These are phyloP conservation scores for Kodamaea jinghongensis DNA, from an alignment of 805 yeast species.

Conservation along the genomic window DNA sequence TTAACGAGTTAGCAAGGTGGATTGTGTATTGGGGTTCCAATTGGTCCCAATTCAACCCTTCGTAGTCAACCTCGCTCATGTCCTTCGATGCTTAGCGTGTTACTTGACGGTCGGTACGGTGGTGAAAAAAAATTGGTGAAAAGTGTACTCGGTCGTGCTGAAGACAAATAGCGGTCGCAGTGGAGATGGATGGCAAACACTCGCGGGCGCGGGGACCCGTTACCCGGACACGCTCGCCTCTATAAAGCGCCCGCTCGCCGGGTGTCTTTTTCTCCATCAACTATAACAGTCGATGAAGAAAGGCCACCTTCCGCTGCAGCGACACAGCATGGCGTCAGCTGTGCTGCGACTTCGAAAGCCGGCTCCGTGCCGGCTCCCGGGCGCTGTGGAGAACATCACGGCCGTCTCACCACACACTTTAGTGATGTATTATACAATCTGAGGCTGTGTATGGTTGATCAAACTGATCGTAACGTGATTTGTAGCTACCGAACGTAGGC, in stretches of 20 bases:
- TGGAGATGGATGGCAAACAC: not conserved
- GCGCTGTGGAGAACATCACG: slow-evolving; percentile 55
- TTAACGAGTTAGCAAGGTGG: slow-evolving; percentile 32
- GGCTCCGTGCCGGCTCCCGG: slow-evolving; percentile 27
- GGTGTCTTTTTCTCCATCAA: slow-evolving; percentile 37
- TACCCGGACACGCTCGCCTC: slow-evolving; percentile 2
- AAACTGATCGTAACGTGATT: no score
- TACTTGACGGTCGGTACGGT: not conserved
- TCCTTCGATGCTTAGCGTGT: not conserved
- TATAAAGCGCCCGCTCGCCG: not conserved
- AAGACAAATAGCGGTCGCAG: not conserved
- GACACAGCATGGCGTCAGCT: slow-evolving; percentile 8
- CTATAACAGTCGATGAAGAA: slow-evolving; percentile 60
- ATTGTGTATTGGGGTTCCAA: slow-evolving; percentile 21
- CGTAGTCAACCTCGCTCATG: slow-evolving; percentile 4
- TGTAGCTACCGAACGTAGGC: no score
- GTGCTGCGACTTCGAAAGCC: slow-evolving; percentile 11
- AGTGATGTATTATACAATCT: slow-evolving; percentile 39
- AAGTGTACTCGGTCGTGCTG: not conserved
- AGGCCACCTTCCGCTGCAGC: slow-evolving; percentile 44
- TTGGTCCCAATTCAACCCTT: slow-evolving; percentile 19
- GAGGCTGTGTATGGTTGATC: slow-evolving; percentile 32
- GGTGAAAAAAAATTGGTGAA: not conserved
- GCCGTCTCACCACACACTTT: slow-evolving; percentile 47
- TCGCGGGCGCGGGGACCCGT: not conserved